These are phyloP conservation scores for Tanacetum coccineum DNA, from an alignment of 129 eudicot species.

Conservation along the genomic window DNA sequence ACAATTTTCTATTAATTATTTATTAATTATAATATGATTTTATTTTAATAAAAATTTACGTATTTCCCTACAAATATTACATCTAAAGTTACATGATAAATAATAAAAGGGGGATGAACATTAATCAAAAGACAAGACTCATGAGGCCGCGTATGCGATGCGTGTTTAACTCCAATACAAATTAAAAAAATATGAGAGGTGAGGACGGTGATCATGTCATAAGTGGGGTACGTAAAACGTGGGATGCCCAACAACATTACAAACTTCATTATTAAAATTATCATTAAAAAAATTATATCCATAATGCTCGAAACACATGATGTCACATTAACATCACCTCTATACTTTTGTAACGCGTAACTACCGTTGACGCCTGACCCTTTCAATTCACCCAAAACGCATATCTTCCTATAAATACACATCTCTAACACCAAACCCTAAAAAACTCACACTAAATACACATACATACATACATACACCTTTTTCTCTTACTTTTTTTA, in stretches of 20 bases:
- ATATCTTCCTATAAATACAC: slow-evolving; percentile 22
- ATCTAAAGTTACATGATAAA: too few relatives aligned
- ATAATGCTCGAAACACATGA: slow-evolving; percentile 10
- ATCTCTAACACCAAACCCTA: slow-evolving; percentile 7
- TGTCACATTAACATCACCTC: slow-evolving; percentile 15
- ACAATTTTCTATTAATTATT: too few relatives aligned
- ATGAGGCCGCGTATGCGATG: too few relatives aligned
- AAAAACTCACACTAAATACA: slow-evolving; percentile 2
- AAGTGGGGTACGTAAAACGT: slow-evolving; percentile 38
- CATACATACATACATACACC: neutral
- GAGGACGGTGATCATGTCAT: slow-evolving; percentile 37
- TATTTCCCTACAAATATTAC: too few relatives aligned
- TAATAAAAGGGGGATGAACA: too few relatives aligned
- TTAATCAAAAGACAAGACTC: too few relatives aligned
- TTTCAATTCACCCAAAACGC: slow-evolving; percentile 30
- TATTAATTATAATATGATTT: too few relatives aligned
- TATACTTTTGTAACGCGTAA: slow-evolving; percentile 29
- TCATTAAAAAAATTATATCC: neutral
- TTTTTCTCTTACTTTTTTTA: neutral
- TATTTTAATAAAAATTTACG: too few relatives aligned
- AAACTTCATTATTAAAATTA: neutral
- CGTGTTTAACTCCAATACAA: too few relatives aligned
- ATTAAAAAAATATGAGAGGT: neutral
- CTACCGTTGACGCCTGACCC: slow-evolving; percentile 40
- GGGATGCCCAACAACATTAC: slow-evolving; percentile 27